These are phyloP conservation scores for Zarea fungicola DNA, from an alignment of 2,329 filamentous ascomycete genomes.

Conservation along the genomic window DNA sequence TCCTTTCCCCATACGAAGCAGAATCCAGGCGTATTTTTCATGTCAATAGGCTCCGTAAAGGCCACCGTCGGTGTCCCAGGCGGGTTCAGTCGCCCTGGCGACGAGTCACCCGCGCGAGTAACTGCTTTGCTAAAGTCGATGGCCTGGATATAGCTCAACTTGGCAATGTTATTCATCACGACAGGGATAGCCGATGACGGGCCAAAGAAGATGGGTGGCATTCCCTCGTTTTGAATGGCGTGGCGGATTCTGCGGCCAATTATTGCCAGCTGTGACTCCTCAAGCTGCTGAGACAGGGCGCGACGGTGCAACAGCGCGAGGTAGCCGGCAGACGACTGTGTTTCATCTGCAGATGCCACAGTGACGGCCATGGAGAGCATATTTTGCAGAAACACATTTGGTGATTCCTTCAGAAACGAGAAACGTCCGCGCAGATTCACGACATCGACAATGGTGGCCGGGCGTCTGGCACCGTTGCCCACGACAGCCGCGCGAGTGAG, in stretches of 20 bases:
- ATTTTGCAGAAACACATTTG: conserved; percentile 6
- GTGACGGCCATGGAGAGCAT: not conserved
- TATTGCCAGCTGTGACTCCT: not conserved
- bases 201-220: not conserved
- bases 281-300: not conserved
- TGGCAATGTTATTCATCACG: not conserved
- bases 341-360: not conserved
- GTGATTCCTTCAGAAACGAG: not conserved
- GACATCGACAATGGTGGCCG: not conserved
- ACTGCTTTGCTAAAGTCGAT: conserved; percentile 12
- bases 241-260: not conserved
- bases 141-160: not conserved
- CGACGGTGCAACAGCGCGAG: conserved; percentile 2
- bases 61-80: not conserved
- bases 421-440: not conserved
- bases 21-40: conserved; percentile 3
- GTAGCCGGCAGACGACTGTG: not conserved
- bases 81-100: not conserved
- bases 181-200: not conserved
- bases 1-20: conserved; percentile 9
- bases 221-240: not conserved
- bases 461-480: not conserved
- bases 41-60: not conserved
- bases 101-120: not conserved
- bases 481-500: not conserved